A percentile compares a stretch with the other conserved stretches of the same genome.
Evolutionary conservation across 2,329 filamentous ascomycete genomes (phyloP).

Genomic region (Akanthomyces uredinophilus): DNA sequence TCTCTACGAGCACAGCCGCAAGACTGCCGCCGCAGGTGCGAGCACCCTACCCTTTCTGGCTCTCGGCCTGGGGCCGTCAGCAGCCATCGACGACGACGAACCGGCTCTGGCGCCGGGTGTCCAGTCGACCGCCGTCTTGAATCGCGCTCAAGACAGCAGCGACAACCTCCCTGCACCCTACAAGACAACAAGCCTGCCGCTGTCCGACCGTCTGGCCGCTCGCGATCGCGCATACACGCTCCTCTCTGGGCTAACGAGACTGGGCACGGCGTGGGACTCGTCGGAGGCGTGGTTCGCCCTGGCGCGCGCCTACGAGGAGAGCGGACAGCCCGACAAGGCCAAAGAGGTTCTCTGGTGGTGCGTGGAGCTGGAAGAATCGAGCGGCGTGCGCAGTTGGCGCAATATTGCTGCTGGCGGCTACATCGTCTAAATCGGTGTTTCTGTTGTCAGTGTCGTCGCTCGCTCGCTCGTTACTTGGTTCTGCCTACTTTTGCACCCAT

Average conservation of each 20-base stretch:
- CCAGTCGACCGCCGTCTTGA: constrained; percentile 19
- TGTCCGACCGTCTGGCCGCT: constrained; percentile 78
- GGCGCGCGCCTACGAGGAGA: constrained; percentile 80
- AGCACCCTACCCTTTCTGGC: constrained; percentile 38
- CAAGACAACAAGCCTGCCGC: constrained; percentile 58
- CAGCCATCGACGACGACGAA: constrained; percentile 20
- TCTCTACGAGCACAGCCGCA: constrained; percentile 12
- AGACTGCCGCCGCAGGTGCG: constrained; percentile 11
- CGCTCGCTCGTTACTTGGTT: background rate
- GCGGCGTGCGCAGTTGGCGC: constrained; percentile 73
- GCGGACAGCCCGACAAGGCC: constrained; percentile 78
- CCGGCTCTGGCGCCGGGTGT: constrained; percentile 18
- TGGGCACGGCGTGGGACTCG: constrained; percentile 83
- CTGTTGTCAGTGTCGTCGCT: background rate
- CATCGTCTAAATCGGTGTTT: constrained; percentile 35
- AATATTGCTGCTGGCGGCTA: constrained; percentile 64
- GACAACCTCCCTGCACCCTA: constrained; percentile 46
- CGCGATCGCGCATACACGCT: constrained; percentile 84
- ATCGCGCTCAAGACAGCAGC: constrained; percentile 15
- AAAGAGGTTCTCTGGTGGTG: constrained; percentile 97
- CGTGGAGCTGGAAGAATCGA: constrained; percentile 84
- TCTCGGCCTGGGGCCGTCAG: constrained; percentile 38
- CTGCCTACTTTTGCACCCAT: background rate
- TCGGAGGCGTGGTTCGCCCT: constrained; percentile 91
- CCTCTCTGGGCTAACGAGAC: constrained; percentile 75